These are phyloP conservation scores for Mycena epipterygia DNA, from an alignment of 768 basidiomycete genomes.

Conservation along the genomic window DNA sequence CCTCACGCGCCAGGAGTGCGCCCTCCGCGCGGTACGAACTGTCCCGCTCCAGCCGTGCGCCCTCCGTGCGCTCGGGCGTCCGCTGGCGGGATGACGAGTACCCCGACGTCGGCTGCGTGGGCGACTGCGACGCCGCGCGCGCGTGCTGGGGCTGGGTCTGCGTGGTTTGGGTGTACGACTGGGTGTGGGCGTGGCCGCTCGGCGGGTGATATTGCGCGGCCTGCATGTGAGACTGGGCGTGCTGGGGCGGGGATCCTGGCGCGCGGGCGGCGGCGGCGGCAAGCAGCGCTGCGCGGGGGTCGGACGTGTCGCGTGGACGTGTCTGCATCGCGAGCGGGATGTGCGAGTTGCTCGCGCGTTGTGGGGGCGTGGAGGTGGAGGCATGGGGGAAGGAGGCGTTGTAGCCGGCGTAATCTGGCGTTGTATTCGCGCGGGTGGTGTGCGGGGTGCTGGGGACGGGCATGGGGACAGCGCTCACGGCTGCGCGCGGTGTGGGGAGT, in stretches of 20 bases:
- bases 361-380: neutral
- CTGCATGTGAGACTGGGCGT: neutral
- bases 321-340: constrained; percentile 36
- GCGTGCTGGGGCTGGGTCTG: neutral
- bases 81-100: constrained; percentile 7
- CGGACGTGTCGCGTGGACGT: constrained; percentile 26
- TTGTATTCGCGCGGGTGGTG: neutral
- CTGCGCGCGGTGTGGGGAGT: neutral
- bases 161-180: too few species aligned
- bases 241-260: constrained; percentile 30
- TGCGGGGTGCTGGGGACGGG: neutral
- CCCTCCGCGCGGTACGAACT: neutral
- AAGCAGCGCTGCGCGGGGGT: constrained; percentile 26
- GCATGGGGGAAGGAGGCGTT: neutral
- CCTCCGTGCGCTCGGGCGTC: constrained; percentile 16
- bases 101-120: neutral
- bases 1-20: constrained; percentile 13
- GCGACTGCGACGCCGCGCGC: constrained; percentile 8
- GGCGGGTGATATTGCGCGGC: neutral
- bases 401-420: neutral
- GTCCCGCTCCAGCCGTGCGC: neutral
- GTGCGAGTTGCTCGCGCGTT: constrained; percentile 18
- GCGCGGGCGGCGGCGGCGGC: constrained; percentile 27
- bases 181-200: too few species aligned
- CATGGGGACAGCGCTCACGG: too few species aligned